Percentiles rank a stretch among this genome's conserved stretches.
Conservation (phyloP, 768 basidiomycete species). For the Candolleomyces efflorescens region DNA sequence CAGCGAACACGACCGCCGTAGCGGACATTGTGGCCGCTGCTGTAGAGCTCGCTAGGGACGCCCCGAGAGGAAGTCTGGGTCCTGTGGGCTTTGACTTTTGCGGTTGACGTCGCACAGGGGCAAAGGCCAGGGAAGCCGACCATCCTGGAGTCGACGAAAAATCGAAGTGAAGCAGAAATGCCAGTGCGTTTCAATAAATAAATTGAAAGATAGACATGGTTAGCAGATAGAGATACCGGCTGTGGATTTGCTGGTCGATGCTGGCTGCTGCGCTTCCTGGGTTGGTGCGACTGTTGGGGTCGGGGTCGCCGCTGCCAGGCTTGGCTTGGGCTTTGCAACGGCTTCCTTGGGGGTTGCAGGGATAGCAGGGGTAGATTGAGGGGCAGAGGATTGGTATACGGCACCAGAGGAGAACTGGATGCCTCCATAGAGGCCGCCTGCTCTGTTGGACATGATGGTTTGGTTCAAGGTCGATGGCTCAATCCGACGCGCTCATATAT, state of each 20-base stretch:
- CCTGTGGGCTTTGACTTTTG: slow-evolving; percentile 55
- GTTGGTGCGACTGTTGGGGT: slow-evolving; percentile 15
- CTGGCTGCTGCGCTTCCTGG: slow-evolving; percentile 21
- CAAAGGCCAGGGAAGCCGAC: slow-evolving; percentile 88
- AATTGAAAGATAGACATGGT: slow-evolving; percentile 41
- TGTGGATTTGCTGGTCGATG: slow-evolving; percentile 39
- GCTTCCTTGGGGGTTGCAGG: slow-evolving; percentile 12
- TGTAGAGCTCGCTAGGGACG: slow-evolving; percentile 38
- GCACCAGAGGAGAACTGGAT: slow-evolving; percentile 77
- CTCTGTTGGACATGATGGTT: slow-evolving; percentile 63
- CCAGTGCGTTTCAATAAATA: slow-evolving; percentile 56
- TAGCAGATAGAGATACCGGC: slow-evolving; percentile 55
- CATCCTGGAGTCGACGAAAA: slow-evolving; percentile 51
- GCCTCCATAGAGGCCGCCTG: slow-evolving; percentile 83
- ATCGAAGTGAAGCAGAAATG: slow-evolving; percentile 26
- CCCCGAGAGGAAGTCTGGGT: slow-evolving; percentile 58
- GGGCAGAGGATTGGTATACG: slow-evolving; percentile 40
- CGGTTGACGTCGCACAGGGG: slow-evolving; percentile 64
- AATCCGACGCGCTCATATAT: background rate
- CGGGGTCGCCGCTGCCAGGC: slow-evolving; percentile 23
- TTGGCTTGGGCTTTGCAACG: slow-evolving; percentile 8
- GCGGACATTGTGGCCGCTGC: slow-evolving; percentile 31
- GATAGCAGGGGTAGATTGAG: slow-evolving; percentile 23
- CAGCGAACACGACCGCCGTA: slow-evolving; percentile 69
- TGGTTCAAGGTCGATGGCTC: slow-evolving; percentile 11